Percentiles rank a stretch among this genome's conserved stretches.
phyloP scores from a whole-genome alignment of 331 rosid genomes.

The Acacia pycnantha region DNA sequence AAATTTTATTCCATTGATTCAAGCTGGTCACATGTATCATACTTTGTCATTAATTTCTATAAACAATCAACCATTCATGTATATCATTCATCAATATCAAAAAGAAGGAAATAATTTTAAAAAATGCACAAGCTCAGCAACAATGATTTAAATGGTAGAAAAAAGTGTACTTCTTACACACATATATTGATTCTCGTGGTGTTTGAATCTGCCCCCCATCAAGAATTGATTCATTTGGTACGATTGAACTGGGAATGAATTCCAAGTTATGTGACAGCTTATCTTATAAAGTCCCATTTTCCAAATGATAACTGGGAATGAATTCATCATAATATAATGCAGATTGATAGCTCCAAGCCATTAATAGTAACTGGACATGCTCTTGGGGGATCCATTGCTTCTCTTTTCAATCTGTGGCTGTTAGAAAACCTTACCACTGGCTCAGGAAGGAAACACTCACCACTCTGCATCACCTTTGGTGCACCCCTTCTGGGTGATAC shows the following conservation, averaged over 20 bases:
- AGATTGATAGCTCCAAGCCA: constrained; percentile 14
- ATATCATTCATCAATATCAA: background rate
- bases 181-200: background rate
- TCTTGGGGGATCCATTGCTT: constrained; percentile 69
- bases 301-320: background rate
- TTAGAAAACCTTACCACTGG: constrained; percentile 26
- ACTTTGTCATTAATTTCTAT: background rate
- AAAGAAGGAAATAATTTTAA: background rate
- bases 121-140: background rate
- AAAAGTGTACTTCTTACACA: background rate
- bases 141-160: background rate
- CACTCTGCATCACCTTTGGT: constrained; percentile 71
- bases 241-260: background rate
- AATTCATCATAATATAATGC: background rate
- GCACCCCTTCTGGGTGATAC: constrained; percentile 63
- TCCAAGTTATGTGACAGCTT: background rate
- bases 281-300: background rate
- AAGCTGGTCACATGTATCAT: background rate
- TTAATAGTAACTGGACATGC: constrained; percentile 60
- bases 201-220: background rate
- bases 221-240: background rate
- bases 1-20: background rate
- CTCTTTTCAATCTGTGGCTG: constrained; percentile 63
- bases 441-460: constrained; percentile 33
- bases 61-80: background rate